phyloP scores from a whole-genome alignment of 2,329 filamentous ascomycete genomes.

The Hymenoscyphus linearis region DNA sequence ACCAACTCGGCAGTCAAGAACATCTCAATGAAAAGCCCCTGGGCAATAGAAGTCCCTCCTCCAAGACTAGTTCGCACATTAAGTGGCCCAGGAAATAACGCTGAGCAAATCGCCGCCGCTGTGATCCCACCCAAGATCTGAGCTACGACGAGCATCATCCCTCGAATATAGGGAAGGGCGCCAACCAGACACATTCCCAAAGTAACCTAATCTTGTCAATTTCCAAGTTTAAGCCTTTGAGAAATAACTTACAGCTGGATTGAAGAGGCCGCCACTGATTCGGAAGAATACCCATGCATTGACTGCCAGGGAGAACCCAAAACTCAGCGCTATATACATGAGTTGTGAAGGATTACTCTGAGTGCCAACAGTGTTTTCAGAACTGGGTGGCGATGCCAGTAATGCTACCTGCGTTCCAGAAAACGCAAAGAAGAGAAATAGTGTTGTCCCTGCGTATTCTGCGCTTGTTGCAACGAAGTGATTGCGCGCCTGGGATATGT shows the following conservation, averaged over 20 bases:
- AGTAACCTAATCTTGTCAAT: slow-evolving; percentile 25
- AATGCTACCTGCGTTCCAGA: slow-evolving; percentile 23
- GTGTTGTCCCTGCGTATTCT: slow-evolving; percentile 23
- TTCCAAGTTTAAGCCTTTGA: slow-evolving; percentile 28
- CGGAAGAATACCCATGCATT: slow-evolving; percentile 50
- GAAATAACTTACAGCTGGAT: slow-evolving; percentile 41
- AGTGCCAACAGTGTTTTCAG: slow-evolving; percentile 36
- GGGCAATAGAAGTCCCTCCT: slow-evolving; percentile 35
- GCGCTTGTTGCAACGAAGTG: slow-evolving; percentile 23
- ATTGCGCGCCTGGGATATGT: slow-evolving; percentile 15
- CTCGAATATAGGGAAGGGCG: slow-evolving; percentile 29
- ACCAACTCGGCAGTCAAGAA: slow-evolving; percentile 43
- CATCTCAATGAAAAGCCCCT: slow-evolving; percentile 46
- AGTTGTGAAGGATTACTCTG: slow-evolving; percentile 35
- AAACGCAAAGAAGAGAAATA: slow-evolving; percentile 30
- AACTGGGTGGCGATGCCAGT: slow-evolving; percentile 24
- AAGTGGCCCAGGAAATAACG: slow-evolving; percentile 39
- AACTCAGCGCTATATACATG: slow-evolving; percentile 25
- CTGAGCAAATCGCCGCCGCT: slow-evolving; percentile 38
- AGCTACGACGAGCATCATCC: slow-evolving; percentile 27
- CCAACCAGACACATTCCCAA: slow-evolving; percentile 34
- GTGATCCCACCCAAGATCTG: slow-evolving; percentile 33
- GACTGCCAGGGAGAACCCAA: slow-evolving; percentile 36
- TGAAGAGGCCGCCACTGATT: slow-evolving; percentile 44
- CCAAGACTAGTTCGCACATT: slow-evolving; percentile 39